Base-by-base conservation (phyloP, 805 yeast genomes). In the Kregervanrija delftensis region DNA sequence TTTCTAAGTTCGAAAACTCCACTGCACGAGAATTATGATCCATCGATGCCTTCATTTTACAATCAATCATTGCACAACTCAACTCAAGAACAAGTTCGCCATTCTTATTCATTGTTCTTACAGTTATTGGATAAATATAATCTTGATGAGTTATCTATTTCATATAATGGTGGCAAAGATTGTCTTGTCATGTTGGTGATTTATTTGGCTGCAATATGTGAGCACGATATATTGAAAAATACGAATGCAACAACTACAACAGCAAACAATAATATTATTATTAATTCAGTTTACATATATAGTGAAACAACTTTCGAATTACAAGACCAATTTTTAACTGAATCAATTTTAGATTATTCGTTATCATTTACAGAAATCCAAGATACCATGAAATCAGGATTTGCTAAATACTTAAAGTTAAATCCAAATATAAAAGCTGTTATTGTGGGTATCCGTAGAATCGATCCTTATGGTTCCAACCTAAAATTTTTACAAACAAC, bases 151-250 rank as follows among this genome's bases (percentile, higher is more conserved):
- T 64, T 86, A 3, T 83, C 97, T 0, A 71, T 93, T 11, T 85
- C 96, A 2, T 93, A 84, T 63, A 93, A 93, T 60, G 99, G 99
- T 10, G 99, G 99, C 1, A 93, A 93, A 59, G 99, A 93, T 65
- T 93, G 98, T 56, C 76, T 90, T 39, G 97, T 90, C 31, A 79
- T 91, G 83, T 72, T 93, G 44, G 68, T 88, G 12, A 58, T 93
- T 5, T 78, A 86, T 43, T 65, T 90, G 42, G 82, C 93, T 1
- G 77, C 76, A 37, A 52, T 64, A 11, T 60, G 61, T 42, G 57
- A 48, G 35, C 40, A 53, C 34, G 30, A 50, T 35, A 33, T 49
- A 16, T 41, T 49, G 3, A 47, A 52, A 17, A 36, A 48, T 14
- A 56, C 38, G 16, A 16, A 28, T 11, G 11, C 32, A 4, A 10